Evolutionary conservation across 2,329 filamentous ascomycete genomes (phyloP).

Genomic region (Aspergillus costaricaensis): DNA sequence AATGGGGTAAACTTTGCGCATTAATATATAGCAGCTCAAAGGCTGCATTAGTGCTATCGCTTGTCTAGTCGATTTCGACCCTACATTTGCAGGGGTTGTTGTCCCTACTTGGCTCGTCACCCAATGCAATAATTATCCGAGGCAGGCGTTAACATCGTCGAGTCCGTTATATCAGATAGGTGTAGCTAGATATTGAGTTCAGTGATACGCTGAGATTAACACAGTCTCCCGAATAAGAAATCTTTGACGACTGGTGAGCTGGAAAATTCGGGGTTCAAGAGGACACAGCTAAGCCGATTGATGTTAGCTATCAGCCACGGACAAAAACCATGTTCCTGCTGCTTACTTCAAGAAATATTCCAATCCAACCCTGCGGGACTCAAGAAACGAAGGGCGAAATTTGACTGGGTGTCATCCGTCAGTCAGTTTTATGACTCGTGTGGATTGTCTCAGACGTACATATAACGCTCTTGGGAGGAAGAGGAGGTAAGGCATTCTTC

Average conservation of each 20-base stretch:
- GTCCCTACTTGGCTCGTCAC: background rate
- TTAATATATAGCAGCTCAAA: background rate
- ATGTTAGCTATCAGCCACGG: constrained; percentile 4
- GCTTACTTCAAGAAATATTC: constrained; percentile 92
- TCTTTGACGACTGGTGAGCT: constrained; percentile 89
- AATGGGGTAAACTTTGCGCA: background rate
- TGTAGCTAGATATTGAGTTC: background rate
- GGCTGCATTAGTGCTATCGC: background rate
- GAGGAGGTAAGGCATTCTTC: constrained; percentile 77
- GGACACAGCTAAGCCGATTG: constrained; percentile 66
- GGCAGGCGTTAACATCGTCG: constrained; percentile 13
- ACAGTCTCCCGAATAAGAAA: constrained; percentile 67
- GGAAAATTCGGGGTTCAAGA: constrained; percentile 91
- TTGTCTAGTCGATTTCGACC: background rate
- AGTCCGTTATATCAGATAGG: background rate
- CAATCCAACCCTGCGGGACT: constrained; percentile 77
- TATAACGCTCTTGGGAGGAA: constrained; percentile 89
- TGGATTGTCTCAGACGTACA: constrained; percentile 55
- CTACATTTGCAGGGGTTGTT: background rate
- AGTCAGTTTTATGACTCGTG: background rate
- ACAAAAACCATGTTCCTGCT: background rate
- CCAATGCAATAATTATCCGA: constrained; percentile 3
- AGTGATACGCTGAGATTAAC: constrained; percentile 16
- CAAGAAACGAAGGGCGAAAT: constrained; percentile 81
- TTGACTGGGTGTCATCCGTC: constrained; percentile 47